A percentile compares a stretch with the other conserved stretches of the same genome.
These are phyloP conservation scores for Buddleja alternifolia DNA, from an alignment of 257 asterid genomes.

Conservation along the genomic window DNA sequence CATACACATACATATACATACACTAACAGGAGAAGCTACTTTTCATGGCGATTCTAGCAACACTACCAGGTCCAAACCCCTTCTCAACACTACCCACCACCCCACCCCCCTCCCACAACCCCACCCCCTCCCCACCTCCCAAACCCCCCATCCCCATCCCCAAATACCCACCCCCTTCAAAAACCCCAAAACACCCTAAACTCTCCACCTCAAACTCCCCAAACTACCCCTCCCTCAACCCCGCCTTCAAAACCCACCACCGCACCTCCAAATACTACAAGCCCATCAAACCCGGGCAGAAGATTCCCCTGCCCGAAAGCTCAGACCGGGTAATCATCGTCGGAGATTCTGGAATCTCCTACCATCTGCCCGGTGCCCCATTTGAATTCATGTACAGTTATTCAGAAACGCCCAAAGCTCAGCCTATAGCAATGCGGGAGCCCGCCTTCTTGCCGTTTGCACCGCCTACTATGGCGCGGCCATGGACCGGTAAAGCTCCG, in stretches of 20 bases:
- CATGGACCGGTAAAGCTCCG: constrained; percentile 99
- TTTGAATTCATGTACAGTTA: constrained; percentile 92
- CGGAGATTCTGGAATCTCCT: constrained; percentile 76
- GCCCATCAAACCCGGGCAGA: constrained; percentile 83
- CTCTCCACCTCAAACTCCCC: constrained; percentile 18
- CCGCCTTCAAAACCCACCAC: constrained; percentile 69
- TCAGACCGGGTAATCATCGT: constrained; percentile 67
- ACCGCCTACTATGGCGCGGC: constrained; percentile 93
- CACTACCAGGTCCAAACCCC: constrained; percentile 60
- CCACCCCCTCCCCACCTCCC: constrained; percentile 33
- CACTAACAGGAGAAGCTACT: background rate
- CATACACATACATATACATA: background rate
- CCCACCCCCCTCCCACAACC: constrained; percentile 47
- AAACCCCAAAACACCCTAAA: constrained; percentile 28
- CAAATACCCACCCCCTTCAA: constrained; percentile 60
- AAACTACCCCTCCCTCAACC: constrained; percentile 28
- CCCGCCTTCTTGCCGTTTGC: constrained; percentile 94
- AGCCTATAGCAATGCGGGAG: constrained; percentile 86
- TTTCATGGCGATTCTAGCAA: constrained; percentile 67
- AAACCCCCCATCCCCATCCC: constrained; percentile 65
- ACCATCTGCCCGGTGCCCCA: constrained; percentile 88
- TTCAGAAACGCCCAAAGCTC: constrained; percentile 78
- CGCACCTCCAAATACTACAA: constrained; percentile 71
- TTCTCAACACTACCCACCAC: constrained; percentile 59
- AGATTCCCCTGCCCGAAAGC: constrained; percentile 42